phyloP scores from a whole-genome alignment of 75 land plant species.

The Cunninghamia lanceolata region DNA sequence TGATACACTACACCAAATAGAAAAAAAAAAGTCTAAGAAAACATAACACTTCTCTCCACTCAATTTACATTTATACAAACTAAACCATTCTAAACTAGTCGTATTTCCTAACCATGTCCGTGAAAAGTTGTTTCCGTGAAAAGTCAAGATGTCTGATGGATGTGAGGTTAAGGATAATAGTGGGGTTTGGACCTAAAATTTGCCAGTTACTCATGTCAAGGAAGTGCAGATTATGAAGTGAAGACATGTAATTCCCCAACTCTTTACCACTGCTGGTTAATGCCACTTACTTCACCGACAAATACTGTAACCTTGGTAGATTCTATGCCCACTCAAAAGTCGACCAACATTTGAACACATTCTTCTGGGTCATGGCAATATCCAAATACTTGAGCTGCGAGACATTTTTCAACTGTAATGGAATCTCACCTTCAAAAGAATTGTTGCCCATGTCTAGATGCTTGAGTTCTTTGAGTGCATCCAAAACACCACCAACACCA shows the following conservation, averaged over 20 bases:
- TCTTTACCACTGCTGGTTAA: neutral
- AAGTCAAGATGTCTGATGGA: neutral
- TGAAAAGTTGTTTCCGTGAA: neutral
- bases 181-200: neutral
- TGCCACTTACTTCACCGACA: neutral
- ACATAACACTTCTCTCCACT: too few species aligned
- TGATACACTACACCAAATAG: too few species aligned
- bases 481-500: neutral
- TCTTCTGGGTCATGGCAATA: too few species aligned
- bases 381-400: too few species aligned
- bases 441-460: too few species aligned
- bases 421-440: too few species aligned
- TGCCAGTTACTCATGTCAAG: neutral
- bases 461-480: too few species aligned
- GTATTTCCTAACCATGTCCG: neutral
- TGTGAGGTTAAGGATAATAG: neutral
- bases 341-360: too few species aligned
- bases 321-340: neutral
- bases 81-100: neutral
- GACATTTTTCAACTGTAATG: too few species aligned
- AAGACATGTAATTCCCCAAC: neutral
- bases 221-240: neutral
- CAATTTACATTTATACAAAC: neutral
- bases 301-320: neutral
- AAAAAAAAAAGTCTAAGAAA: too few species aligned